Percentiles rank a stretch among this genome's conserved stretches.
These are phyloP conservation scores for Alisma plantagoaquatica DNA, from an alignment of 106 monocot genomes.

Conservation along the genomic window DNA sequence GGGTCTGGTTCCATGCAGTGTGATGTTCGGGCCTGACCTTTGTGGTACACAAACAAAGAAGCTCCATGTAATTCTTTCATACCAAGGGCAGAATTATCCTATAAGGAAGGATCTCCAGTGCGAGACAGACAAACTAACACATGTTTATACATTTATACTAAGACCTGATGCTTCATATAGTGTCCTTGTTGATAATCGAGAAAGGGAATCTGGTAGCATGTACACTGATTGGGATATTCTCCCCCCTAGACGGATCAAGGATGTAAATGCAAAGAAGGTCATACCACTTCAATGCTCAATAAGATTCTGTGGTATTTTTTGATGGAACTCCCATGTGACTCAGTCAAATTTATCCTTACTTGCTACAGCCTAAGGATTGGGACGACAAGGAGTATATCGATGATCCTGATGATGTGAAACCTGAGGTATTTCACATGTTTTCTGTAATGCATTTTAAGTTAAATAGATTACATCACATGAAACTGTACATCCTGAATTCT, in stretches of 20 bases:
- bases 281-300: too few relatives aligned
- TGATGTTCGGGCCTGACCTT: conserved; percentile 97
- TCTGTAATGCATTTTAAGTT: not conserved
- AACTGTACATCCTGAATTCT: too few relatives aligned
- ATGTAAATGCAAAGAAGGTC: conserved; percentile 85
- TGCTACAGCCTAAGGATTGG: conserved; percentile 81
- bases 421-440: conserved; percentile 54
- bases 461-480: too few relatives aligned
- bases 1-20: conserved; percentile 36
- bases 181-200: conserved; percentile 88
- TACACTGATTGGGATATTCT: conserved; percentile 98
- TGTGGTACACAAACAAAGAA: conserved; percentile 98
- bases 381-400: conserved; percentile 88
- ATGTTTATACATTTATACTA: conserved; percentile 92
- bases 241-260: conserved; percentile 88
- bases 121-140: conserved; percentile 90
- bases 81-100: conserved; percentile 97
- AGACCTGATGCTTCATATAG: conserved; percentile 91
- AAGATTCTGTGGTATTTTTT: too few relatives aligned
- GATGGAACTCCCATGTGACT: too few relatives aligned
- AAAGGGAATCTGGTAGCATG: conserved; percentile 96
- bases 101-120: conserved; percentile 88
- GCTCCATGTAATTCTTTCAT: conserved; percentile 89
- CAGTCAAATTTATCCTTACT: too few relatives aligned
- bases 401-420: conserved; percentile 80